phyloP scores from a whole-genome alignment of 352 stramenopile genomes.

The Phytophthora sansomeana region DNA sequence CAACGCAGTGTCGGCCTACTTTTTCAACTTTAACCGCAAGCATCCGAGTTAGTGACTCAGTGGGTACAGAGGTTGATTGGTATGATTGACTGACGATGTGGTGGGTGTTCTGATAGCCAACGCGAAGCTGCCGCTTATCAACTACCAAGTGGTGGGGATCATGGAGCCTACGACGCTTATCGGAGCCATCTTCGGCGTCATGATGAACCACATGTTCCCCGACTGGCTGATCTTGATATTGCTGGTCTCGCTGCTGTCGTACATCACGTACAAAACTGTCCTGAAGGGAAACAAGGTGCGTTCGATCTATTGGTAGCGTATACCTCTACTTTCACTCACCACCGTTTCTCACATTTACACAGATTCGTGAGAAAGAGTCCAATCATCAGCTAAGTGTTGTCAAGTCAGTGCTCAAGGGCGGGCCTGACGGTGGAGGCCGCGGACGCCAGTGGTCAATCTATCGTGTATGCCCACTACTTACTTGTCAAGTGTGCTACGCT shows the following conservation, averaged over 20 bases:
- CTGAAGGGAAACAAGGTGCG: conserved; percentile 73
- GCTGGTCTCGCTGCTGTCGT: conserved; percentile 77
- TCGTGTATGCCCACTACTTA: conserved; percentile 39
- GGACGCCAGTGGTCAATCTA: conserved; percentile 77
- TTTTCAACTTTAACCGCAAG: conserved; percentile 94
- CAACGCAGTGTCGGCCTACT: conserved; percentile 94
- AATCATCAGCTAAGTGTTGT: conserved; percentile 47
- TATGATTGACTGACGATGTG: conserved; percentile 14
- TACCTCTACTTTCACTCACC: background rate
- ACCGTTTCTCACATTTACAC: conserved; percentile 9
- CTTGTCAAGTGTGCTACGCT: background rate
- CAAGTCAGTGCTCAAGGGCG: conserved; percentile 62
- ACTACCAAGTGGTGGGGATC: conserved; percentile 98
- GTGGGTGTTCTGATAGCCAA: conserved; percentile 42
- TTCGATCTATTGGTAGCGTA: background rate
- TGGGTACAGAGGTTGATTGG: background rate
- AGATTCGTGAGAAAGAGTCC: conserved; percentile 73
- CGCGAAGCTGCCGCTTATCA: conserved; percentile 94
- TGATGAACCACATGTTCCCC: conserved; percentile 86
- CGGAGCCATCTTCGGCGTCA: conserved; percentile 81
- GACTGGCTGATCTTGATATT: conserved; percentile 87
- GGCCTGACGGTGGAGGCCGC: conserved; percentile 48
- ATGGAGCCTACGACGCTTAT: conserved; percentile 96
- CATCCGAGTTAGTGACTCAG: conserved; percentile 80
- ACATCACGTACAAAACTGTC: conserved; percentile 79